A percentile compares a stretch with the other conserved stretches of the same genome.
Evolutionary conservation across 352 stramenopile species (phyloP).

Genomic region (Globisporangium sylvaticum): DNA sequence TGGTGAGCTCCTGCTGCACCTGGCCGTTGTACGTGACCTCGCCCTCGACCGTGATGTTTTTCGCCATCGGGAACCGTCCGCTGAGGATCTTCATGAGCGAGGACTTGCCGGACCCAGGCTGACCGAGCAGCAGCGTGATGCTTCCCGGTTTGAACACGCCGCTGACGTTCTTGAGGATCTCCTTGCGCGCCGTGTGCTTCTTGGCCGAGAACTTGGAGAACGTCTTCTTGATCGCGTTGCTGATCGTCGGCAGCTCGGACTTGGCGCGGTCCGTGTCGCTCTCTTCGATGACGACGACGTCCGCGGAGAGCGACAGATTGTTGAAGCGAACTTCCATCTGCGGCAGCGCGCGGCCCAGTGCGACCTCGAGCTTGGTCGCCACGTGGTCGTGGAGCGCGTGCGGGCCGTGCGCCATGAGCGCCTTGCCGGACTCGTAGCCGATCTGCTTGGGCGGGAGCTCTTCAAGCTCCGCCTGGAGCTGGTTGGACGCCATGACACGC

Average conservation of each 20-base stretch:
- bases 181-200: slow-evolving; percentile 28
- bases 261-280: not conserved
- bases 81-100: slow-evolving; percentile 51
- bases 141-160: slow-evolving; percentile 38
- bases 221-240: slow-evolving; percentile 21
- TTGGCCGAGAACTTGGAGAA: slow-evolving; percentile 20
- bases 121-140: slow-evolving; percentile 47
- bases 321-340: slow-evolving; percentile 47
- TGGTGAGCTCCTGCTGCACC: slow-evolving; percentile 19
- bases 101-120: slow-evolving; percentile 45
- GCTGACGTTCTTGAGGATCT: slow-evolving; percentile 35
- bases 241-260: slow-evolving; percentile 20
- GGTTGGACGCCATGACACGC: not conserved
- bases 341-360: slow-evolving; percentile 24
- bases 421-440: slow-evolving; percentile 14
- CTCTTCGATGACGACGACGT: slow-evolving; percentile 5
- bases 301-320: slow-evolving; percentile 15
- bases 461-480: not conserved
- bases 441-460: not conserved
- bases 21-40: slow-evolving; percentile 42
- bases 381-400: slow-evolving; percentile 32
- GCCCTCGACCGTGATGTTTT: slow-evolving; percentile 31
- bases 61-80: slow-evolving; percentile 27
- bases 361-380: slow-evolving; percentile 20
- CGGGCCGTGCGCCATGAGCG: slow-evolving; percentile 29